Evolutionary conservation across 108 stramenopile species (phyloP).

Genomic region (Cyclotella baltica): DNA sequence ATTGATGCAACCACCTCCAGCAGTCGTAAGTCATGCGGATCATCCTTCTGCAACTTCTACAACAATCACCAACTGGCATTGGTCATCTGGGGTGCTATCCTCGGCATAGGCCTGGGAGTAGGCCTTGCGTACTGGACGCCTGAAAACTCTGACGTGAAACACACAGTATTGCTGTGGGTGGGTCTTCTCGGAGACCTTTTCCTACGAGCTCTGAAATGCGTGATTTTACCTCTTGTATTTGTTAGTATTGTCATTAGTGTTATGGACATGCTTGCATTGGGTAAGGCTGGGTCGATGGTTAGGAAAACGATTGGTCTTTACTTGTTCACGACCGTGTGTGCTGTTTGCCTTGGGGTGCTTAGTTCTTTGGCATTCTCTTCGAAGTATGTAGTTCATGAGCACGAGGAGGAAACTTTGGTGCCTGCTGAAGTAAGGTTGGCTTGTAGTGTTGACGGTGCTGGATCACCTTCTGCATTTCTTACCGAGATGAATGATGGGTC

Average conservation of each 20-base stretch:
- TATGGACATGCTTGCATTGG: slow-evolving; percentile 59
- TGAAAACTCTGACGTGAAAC: slow-evolving; percentile 42
- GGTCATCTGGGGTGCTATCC: slow-evolving; percentile 4
- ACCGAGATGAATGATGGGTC: slow-evolving; percentile 51
- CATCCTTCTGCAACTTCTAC: slow-evolving; percentile 11
- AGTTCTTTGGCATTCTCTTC: slow-evolving; percentile 33
- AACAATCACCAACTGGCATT: slow-evolving; percentile 10
- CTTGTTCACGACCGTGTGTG: slow-evolving; percentile 45
- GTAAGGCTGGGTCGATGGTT: slow-evolving; percentile 52
- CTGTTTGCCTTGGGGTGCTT: slow-evolving; percentile 43
- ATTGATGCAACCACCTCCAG: no score
- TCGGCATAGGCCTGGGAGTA: slow-evolving; percentile 47
- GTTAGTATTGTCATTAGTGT: slow-evolving; percentile 51
- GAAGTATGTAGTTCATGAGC: slow-evolving; percentile 30
- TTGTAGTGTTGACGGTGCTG: slow-evolving; percentile 31
- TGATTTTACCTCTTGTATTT: slow-evolving; percentile 60
- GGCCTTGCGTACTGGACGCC: slow-evolving; percentile 53
- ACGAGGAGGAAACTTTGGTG: background rate
- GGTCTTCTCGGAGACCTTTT: slow-evolving; percentile 56
- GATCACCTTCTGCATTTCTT: slow-evolving; percentile 15
- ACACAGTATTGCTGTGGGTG: slow-evolving; percentile 41
- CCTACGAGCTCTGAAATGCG: slow-evolving; percentile 49
- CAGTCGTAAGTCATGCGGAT: slow-evolving; percentile 3
- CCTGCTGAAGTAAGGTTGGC: slow-evolving; percentile 36
- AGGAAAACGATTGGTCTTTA: slow-evolving; percentile 53